These are phyloP conservation scores for Chalciporus chontae DNA, from an alignment of 768 basidiomycete species.

Conservation along the genomic window DNA sequence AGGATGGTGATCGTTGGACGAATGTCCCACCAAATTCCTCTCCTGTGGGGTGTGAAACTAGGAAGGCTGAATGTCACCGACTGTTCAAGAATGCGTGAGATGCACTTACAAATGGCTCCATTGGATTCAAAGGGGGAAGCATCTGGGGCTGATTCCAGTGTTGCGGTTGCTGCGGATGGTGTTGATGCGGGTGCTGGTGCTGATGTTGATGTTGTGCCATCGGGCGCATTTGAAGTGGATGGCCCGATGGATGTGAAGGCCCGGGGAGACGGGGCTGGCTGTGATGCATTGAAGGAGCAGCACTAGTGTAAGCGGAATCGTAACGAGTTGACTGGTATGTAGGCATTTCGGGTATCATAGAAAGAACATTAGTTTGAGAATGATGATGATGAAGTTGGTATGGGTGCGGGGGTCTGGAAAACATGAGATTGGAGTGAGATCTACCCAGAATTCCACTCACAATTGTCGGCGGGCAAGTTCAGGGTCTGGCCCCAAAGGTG, in stretches of 20 bases:
- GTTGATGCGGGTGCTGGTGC: slow-evolving; percentile 17
- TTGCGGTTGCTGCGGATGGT: slow-evolving; percentile 27
- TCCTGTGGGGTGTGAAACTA: slow-evolving; percentile 39
- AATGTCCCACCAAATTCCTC: slow-evolving; percentile 46
- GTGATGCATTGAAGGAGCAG: slow-evolving; percentile 25
- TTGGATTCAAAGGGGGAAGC: slow-evolving; percentile 45
- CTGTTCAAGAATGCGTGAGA: not conserved
- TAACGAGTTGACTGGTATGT: slow-evolving; percentile 52
- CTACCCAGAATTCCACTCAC: slow-evolving; percentile 33
- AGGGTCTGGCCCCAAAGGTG: slow-evolving; percentile 41
- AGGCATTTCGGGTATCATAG: slow-evolving; percentile 58
- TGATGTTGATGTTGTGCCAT: slow-evolving; percentile 44
- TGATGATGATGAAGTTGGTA: slow-evolving; percentile 44
- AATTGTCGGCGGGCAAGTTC: slow-evolving; percentile 43
- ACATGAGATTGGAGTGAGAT: slow-evolving; percentile 12
- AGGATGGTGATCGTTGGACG: slow-evolving; percentile 45
- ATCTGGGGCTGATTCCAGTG: slow-evolving; percentile 54
- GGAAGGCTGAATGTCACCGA: slow-evolving; percentile 7
- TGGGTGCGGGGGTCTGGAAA: slow-evolving; percentile 39
- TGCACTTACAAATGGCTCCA: slow-evolving; percentile 63
- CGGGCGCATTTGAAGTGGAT: slow-evolving; percentile 45
- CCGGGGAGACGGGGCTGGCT: slow-evolving; percentile 39
- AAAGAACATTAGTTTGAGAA: slow-evolving; percentile 42
- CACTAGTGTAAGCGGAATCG: slow-evolving; percentile 45
- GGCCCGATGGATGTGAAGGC: slow-evolving; percentile 25